phyloP scores from a whole-genome alignment of 2,329 filamentous ascomycete species.

The Stromatinia cepivora region DNA sequence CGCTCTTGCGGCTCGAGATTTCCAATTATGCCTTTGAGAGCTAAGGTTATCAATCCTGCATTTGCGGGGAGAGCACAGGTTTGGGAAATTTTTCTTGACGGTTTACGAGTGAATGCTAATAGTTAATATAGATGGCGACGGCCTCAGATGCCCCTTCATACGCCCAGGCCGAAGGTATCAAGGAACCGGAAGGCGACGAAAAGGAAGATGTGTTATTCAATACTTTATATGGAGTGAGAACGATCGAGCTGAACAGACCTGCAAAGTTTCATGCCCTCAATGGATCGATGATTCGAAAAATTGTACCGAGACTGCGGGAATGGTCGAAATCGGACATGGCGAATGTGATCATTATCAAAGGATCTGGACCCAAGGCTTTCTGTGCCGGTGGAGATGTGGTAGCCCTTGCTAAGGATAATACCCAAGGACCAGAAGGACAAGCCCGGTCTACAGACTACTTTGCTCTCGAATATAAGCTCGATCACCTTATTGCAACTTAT shows the following conservation, averaged over 20 bases:
- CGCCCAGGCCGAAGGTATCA: constrained; percentile 35
- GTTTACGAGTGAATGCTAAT: constrained; percentile 29
- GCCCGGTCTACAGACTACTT: constrained; percentile 82
- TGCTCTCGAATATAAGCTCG: constrained; percentile 89
- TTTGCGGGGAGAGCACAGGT: constrained; percentile 56
- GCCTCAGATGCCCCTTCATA: constrained; percentile 21
- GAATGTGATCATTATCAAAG: constrained; percentile 90
- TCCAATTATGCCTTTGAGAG: constrained; percentile 74
- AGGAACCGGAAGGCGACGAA: constrained; percentile 59
- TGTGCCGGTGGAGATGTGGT: constrained; percentile 93
- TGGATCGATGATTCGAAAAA: constrained; percentile 93
- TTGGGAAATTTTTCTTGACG: constrained; percentile 31
- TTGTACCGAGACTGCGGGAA: constrained; percentile 82
- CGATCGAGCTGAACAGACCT: constrained; percentile 91
- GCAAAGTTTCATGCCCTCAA: constrained; percentile 90
- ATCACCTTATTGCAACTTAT: constrained; percentile 94
- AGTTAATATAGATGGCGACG: constrained; percentile 45
- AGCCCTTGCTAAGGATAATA: constrained; percentile 73
- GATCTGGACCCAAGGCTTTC: constrained; percentile 78
- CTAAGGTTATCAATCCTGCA: constrained; percentile 66
- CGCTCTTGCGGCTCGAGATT: constrained; percentile 46
- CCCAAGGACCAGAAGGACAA: constrained; percentile 66
- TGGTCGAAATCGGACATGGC: constrained; percentile 95
- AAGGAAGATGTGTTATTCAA: constrained; percentile 91
- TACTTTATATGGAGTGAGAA: constrained; percentile 84